Conservation (phyloP, 1,139 yeast species). For the Debaryomyces nepalensis region DNA sequence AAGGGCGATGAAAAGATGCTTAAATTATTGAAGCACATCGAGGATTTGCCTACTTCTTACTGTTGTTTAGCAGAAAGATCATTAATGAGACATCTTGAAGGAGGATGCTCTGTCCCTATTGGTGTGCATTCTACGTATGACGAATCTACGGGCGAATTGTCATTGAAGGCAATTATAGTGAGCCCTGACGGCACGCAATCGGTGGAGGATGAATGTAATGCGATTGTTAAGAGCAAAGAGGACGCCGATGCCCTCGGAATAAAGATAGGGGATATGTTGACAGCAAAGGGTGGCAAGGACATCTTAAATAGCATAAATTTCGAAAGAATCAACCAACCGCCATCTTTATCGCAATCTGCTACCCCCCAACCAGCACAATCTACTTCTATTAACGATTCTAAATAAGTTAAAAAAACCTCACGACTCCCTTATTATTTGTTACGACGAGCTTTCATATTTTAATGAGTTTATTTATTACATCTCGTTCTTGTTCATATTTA, state of each 20-base stretch:
- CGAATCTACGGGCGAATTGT: conserved; percentile 43
- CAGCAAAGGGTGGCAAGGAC: conserved; percentile 77
- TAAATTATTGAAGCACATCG: conserved; percentile 63
- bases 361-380: conserved; percentile 1
- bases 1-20: conserved; percentile 63
- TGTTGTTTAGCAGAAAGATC: conserved; percentile 92
- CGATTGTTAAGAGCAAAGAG: conserved; percentile 40
- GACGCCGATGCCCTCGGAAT: conserved; percentile 79
- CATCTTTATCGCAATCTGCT: conserved; percentile 16
- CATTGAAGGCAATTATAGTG: conserved; percentile 75
- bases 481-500: conserved; percentile 3
- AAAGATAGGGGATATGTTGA: conserved; percentile 67
- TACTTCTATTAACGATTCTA: conserved; percentile 2
- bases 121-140: conserved; percentile 77
- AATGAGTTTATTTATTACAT: conserved; percentile 3
- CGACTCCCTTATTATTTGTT: not conserved
- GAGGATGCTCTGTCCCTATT: conserved; percentile 97
- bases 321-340: conserved; percentile 57
- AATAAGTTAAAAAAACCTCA: conserved; percentile 3
- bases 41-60: conserved; percentile 67
- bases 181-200: conserved; percentile 78
- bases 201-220: conserved; percentile 59
- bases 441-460: not conserved
- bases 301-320: conserved; percentile 83
- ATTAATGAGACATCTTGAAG: conserved; percentile 85